These are phyloP conservation scores for Podochytrium sp. DNA, from an alignment of 192 early-diverging fungal genomes.

Conservation along the genomic window DNA sequence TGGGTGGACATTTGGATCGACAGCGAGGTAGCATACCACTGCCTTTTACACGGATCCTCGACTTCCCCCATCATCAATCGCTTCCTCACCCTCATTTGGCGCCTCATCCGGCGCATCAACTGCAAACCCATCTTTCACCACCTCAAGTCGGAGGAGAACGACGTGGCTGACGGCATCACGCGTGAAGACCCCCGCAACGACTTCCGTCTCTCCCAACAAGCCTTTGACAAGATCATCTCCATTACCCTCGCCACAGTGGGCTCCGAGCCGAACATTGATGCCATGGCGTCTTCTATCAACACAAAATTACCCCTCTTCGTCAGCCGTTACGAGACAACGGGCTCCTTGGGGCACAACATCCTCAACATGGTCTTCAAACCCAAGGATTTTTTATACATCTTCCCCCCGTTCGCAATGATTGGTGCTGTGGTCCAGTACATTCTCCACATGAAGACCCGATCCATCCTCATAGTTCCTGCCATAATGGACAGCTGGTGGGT, in stretches of 20 bases:
- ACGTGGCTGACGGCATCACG: background rate
- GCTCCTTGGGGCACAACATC: background rate
- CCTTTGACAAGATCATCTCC: background rate
- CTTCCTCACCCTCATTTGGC: background rate
- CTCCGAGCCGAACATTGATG: background rate
- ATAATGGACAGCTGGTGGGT: background rate
- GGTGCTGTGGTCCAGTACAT: background rate
- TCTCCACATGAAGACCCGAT: background rate
- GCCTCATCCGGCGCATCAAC: background rate
- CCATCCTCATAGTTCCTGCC: background rate
- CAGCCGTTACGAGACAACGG: background rate
- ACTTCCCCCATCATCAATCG: background rate
- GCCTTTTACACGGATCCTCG: background rate
- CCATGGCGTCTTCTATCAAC: conserved; percentile 8
- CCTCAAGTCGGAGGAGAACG: background rate
- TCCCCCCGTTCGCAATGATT: conserved; percentile 4
- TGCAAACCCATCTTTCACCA: background rate
- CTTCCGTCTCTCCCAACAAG: background rate
- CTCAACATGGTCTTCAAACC: background rate
- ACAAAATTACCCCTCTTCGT: background rate
- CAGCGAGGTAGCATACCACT: background rate
- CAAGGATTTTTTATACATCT: background rate
- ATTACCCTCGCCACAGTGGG: background rate
- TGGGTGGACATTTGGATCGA: background rate
- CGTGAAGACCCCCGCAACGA: background rate